phyloP scores from a whole-genome alignment of 2,329 filamentous ascomycete genomes.

The Sarocladium brachiariae region DNA sequence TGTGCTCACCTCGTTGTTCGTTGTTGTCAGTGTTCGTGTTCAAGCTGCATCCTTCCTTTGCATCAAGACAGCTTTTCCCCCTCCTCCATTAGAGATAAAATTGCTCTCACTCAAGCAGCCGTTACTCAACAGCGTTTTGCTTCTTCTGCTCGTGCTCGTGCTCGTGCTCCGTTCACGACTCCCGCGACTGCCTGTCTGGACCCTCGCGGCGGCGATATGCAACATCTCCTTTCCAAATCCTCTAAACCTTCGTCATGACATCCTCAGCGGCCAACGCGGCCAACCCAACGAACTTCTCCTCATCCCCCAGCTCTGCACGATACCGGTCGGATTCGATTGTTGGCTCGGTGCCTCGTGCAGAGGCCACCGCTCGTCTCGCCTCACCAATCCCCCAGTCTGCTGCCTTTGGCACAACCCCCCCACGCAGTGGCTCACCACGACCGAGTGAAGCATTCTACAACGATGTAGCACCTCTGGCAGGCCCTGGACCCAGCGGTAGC shows the following conservation, averaged over 20 bases:
- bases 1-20: not conserved
- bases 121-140: not conserved
- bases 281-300: conserved; percentile 21
- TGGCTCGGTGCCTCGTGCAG: conserved; percentile 49
- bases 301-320: conserved; percentile 40
- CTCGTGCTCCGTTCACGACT: not conserved
- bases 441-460: conserved; percentile 25
- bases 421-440: conserved; percentile 25
- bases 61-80: not conserved
- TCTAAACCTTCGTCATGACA: conserved; percentile 23
- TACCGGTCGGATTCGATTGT: conserved; percentile 34
- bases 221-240: not conserved
- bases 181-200: not conserved
- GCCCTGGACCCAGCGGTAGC: conserved; percentile 33
- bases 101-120: not conserved
- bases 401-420: conserved; percentile 27
- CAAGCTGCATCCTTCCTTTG: conserved; percentile 1
- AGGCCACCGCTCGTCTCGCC: conserved; percentile 54
- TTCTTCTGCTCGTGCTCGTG: not conserved
- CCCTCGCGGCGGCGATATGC: conserved; percentile 1
- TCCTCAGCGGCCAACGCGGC: conserved; percentile 26
- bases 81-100: not conserved
- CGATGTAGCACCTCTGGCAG: conserved; percentile 56
- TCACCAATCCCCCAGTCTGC: conserved; percentile 44
- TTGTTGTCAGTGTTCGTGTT: not conserved